Percentiles rank a stretch among this genome's conserved stretches.
These are phyloP conservation scores for Myxozyma melibiosi DNA, from an alignment of 805 yeast genomes.

Conservation along the genomic window DNA sequence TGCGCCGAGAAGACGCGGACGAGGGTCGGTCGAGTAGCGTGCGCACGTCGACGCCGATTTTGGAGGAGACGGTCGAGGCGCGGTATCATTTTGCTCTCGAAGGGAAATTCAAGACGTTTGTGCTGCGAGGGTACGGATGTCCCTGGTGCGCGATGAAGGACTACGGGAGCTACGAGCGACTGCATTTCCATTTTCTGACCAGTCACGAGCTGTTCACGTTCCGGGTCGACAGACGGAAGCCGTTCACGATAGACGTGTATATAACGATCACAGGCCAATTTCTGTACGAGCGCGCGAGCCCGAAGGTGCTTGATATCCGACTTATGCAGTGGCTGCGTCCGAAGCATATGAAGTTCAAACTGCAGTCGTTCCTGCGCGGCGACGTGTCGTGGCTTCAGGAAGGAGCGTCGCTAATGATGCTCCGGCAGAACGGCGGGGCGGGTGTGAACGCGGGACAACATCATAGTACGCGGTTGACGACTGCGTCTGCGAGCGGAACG, in stretches of 20 bases:
- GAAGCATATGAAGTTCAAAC: constrained; percentile 9
- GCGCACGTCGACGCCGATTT: constrained; percentile 15
- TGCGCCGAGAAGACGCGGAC: background rate
- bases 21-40: background rate
- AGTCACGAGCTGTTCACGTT: constrained; percentile 26
- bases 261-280: constrained; percentile 22
- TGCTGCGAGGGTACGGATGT: constrained; percentile 22
- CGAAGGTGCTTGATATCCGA: constrained; percentile 17
- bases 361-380: constrained; percentile 15
- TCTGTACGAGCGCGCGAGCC: constrained; percentile 24
- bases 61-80: constrained; percentile 18
- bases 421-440: background rate
- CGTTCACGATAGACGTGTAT: constrained; percentile 21
- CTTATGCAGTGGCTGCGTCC: constrained; percentile 26
- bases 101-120: constrained; percentile 23
- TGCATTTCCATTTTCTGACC: constrained; percentile 27
- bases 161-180: constrained; percentile 12
- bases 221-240: constrained; percentile 20
- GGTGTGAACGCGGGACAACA: background rate
- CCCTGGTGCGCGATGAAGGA: constrained; percentile 27
- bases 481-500: background rate
- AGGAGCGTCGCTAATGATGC: constrained; percentile 11
- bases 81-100: constrained; percentile 24
- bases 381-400: constrained; percentile 25
- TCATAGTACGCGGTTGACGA: background rate